These are phyloP conservation scores for Trichophyton equinum DNA, from an alignment of 2,329 filamentous ascomycete species.

Conservation along the genomic window DNA sequence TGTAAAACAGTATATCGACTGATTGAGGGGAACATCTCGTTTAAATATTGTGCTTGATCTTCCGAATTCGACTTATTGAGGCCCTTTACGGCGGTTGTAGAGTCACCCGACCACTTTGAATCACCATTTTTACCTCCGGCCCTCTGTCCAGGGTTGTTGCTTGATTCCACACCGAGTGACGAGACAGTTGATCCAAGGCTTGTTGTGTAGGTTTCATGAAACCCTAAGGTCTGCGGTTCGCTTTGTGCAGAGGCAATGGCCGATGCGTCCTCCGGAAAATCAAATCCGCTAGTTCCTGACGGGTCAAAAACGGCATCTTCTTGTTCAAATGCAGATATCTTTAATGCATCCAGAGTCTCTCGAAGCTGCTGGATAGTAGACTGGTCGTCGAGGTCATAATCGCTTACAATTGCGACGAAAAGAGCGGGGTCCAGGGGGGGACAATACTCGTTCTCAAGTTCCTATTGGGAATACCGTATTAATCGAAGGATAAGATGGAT, in stretches of 20 bases:
- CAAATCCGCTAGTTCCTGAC: constrained; percentile 50
- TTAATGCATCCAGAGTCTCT: constrained; percentile 52
- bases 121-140: constrained; percentile 4
- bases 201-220: constrained; percentile 39
- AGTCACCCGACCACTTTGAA: constrained; percentile 8
- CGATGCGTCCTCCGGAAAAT: constrained; percentile 17
- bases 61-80: constrained; percentile 47
- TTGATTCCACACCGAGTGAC: constrained; percentile 22
- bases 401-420: constrained; percentile 60
- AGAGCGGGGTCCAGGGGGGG: constrained; percentile 65
- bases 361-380: constrained; percentile 44
- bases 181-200: constrained; percentile 38
- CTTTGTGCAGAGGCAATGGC: constrained; percentile 19
- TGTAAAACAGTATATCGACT: constrained; percentile 53
- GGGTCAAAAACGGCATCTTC: constrained; percentile 54
- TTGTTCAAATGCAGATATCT: constrained; percentile 58
- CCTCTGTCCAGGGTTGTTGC: background rate
- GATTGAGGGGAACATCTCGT: constrained; percentile 58
- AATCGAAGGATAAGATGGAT: background rate
- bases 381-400: constrained; percentile 51
- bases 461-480: constrained; percentile 16
- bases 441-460: constrained; percentile 55
- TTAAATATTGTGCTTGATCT: constrained; percentile 37
- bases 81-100: constrained; percentile 17
- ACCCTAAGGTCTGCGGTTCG: constrained; percentile 25